A percentile compares a stretch with the other conserved stretches of the same genome.
These are phyloP conservation scores for Stephania japonica DNA, from an alignment of 164 flowering plant species.

Conservation along the genomic window DNA sequence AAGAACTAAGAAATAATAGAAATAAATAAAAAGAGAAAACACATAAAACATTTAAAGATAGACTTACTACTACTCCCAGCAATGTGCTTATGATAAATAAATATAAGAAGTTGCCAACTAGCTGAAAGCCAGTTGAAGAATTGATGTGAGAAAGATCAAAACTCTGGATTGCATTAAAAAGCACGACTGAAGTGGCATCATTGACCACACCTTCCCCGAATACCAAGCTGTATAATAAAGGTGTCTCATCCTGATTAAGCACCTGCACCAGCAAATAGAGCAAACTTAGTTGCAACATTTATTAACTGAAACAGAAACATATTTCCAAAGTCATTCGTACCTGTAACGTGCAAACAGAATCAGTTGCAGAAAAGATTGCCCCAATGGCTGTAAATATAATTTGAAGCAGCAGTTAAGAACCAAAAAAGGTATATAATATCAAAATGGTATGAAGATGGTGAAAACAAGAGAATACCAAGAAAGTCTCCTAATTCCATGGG, in stretches of 20 bases:
- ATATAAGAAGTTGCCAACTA: slow-evolving; percentile 57
- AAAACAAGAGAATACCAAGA: slow-evolving; percentile 48
- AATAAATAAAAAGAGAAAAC: not conserved
- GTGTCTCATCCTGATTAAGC: slow-evolving; percentile 82
- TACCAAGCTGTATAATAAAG: slow-evolving; percentile 80
- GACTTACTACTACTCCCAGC: slow-evolving; percentile 45
- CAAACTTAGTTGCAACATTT: not conserved
- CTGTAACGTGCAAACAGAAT: slow-evolving; percentile 94
- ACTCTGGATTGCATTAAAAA: slow-evolving; percentile 78
- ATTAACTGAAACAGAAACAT: not conserved
- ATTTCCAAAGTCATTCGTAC: slow-evolving; percentile 22
- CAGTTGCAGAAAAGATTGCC: slow-evolving; percentile 85
- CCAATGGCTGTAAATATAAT: slow-evolving; percentile 54
- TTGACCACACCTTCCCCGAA: slow-evolving; percentile 92
- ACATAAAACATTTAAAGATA: slow-evolving; percentile 5
- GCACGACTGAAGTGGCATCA: slow-evolving; percentile 91
- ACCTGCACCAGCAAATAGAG: slow-evolving; percentile 38
- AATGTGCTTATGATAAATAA: slow-evolving; percentile 64
- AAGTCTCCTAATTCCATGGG: slow-evolving; percentile 61
- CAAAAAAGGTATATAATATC: not conserved
- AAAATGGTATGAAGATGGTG: not conserved
- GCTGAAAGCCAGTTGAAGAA: slow-evolving; percentile 34
- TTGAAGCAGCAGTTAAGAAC: slow-evolving; percentile 13
- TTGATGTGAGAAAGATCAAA: slow-evolving; percentile 49
- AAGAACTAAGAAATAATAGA: not conserved